Conservation (phyloP, 1,284 basidiomycete species). For the Cutaneotrichosporon mucoides region DNA sequence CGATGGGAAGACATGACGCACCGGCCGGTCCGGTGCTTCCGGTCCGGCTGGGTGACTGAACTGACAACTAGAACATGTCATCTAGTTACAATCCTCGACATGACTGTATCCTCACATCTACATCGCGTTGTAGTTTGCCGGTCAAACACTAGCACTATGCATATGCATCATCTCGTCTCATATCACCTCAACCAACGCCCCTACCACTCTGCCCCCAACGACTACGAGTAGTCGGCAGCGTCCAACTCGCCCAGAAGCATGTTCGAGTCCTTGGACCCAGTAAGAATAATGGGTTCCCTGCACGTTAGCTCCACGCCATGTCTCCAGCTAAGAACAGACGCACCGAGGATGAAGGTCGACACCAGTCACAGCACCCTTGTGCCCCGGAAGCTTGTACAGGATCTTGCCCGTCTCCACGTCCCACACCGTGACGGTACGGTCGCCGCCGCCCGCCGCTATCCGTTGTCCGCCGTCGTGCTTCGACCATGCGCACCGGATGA, state of each 20-base stretch:
- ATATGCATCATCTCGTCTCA: background rate
- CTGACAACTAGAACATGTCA: too few relatives aligned
- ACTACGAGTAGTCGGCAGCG: conserved; percentile 44
- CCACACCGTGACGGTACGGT: conserved; percentile 75
- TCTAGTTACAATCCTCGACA: too few relatives aligned
- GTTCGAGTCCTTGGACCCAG: conserved; percentile 80
- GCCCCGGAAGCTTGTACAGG: conserved; percentile 86
- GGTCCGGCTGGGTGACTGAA: too few relatives aligned
- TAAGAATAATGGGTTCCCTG: conserved; percentile 85
- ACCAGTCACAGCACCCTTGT: conserved; percentile 85
- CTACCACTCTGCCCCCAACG: too few relatives aligned
- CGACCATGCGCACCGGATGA: conserved; percentile 70
- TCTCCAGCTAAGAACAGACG: conserved; percentile 9
- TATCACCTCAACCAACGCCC: too few relatives aligned
- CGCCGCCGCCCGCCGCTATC: conserved; percentile 53
- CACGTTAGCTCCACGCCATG: background rate
- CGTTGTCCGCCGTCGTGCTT: conserved; percentile 46
- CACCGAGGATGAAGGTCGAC: conserved; percentile 71
- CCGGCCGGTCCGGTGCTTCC: too few relatives aligned
- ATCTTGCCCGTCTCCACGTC: conserved; percentile 81
- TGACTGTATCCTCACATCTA: too few relatives aligned
- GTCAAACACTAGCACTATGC: background rate
- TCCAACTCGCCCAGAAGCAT: conserved; percentile 87
- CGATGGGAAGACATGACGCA: too few relatives aligned
- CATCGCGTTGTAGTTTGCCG: too few relatives aligned